These are phyloP conservation scores for Fragilariopsis cylindrus DNA, from an alignment of 108 stramenopile genomes.

Conservation along the genomic window DNA sequence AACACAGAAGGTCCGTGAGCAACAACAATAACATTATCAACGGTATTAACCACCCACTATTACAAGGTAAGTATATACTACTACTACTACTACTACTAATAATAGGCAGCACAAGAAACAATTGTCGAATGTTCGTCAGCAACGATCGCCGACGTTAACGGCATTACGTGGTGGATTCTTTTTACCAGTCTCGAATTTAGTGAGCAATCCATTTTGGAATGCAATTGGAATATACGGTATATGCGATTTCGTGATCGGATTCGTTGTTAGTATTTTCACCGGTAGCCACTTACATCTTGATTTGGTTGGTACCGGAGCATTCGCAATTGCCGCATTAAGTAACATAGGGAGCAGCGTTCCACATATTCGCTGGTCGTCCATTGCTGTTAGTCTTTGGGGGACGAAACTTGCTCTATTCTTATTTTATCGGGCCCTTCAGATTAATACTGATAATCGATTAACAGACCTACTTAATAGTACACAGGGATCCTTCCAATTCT, in stretches of 20 bases:
- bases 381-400: constrained; percentile 57
- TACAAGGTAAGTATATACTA: too few relatives aligned
- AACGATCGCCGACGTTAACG: not conserved
- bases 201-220: constrained; percentile 31
- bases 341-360: constrained; percentile 7
- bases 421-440: constrained; percentile 61
- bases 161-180: constrained; percentile 10
- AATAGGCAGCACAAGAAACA: not conserved
- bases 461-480: constrained; percentile 46
- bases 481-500: constrained; percentile 62
- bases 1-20: too few relatives aligned
- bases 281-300: constrained; percentile 69
- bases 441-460: constrained; percentile 60
- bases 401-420: constrained; percentile 71
- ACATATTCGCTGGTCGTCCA: constrained; percentile 41
- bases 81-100: too few relatives aligned
- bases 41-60: too few relatives aligned
- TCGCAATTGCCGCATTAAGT: constrained; percentile 54
- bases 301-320: constrained; percentile 80
- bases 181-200: not conserved
- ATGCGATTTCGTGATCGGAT: constrained; percentile 30
- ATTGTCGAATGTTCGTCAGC: not conserved
- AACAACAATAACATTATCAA: too few relatives aligned
- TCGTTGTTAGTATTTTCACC: constrained; percentile 37
- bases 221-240: constrained; percentile 26